Evolutionary conservation across 495 filamentous ascomycete genomes (phyloP).

Genomic region (Penicillium silybi): DNA sequence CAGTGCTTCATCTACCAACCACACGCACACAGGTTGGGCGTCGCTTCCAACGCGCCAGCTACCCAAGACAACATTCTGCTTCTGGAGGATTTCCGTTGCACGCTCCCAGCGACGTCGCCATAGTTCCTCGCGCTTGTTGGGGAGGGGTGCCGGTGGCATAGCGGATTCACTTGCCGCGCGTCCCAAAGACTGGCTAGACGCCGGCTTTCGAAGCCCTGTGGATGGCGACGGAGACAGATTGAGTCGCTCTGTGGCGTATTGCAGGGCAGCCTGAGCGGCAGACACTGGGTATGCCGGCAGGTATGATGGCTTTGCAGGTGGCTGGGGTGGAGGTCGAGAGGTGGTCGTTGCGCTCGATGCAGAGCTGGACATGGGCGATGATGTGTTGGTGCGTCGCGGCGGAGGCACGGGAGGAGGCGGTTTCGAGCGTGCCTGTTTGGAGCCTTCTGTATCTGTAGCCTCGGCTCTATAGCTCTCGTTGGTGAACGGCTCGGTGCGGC

Average conservation of each 20-base stretch:
- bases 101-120: constrained; percentile 77
- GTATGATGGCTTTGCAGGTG: constrained; percentile 28
- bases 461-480: background rate
- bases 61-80: constrained; percentile 67
- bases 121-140: constrained; percentile 75
- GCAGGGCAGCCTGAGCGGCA: constrained; percentile 28
- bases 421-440: constrained; percentile 15
- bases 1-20: constrained; percentile 46
- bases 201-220: constrained; percentile 17
- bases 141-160: constrained; percentile 25
- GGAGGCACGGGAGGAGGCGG: constrained; percentile 32
- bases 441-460: background rate
- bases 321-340: constrained; percentile 10
- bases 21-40: constrained; percentile 55
- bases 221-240: constrained; percentile 19
- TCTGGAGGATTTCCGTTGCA: constrained; percentile 65
- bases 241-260: constrained; percentile 35
- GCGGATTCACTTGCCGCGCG: constrained; percentile 3
- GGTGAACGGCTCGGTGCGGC: constrained; percentile 7
- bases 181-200: constrained; percentile 26
- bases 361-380: constrained; percentile 14
- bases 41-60: constrained; percentile 87
- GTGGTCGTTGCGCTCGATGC: constrained; percentile 10
- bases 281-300: constrained; percentile 26
- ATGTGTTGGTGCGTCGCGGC: constrained; percentile 35